A percentile compares a stretch with the other conserved stretches of the same genome.
Evolutionary conservation across 1,139 yeast species (phyloP).

Genomic region (Entelexis sorbosivorans): DNA sequence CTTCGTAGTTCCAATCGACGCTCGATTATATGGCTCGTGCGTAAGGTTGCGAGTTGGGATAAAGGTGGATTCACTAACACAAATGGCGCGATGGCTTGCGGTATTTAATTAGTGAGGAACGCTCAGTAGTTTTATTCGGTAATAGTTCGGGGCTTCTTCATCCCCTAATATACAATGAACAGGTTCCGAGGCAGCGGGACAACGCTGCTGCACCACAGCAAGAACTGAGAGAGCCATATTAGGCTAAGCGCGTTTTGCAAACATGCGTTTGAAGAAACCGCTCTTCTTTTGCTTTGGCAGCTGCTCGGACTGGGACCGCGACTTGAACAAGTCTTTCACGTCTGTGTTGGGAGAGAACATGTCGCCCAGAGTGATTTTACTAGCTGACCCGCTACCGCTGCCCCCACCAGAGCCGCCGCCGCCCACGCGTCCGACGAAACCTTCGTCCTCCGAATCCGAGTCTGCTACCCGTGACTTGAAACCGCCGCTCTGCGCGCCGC

Average conservation of each 20-base stretch:
- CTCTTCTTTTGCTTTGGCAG: conserved; percentile 16
- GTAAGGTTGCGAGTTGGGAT: no score
- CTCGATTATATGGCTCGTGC: no score
- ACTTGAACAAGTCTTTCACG: conserved; percentile 25
- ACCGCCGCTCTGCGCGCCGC: conserved; percentile 2
- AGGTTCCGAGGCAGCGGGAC: no score
- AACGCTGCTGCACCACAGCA: no score
- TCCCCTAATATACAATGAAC: background rate
- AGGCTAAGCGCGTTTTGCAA: conserved; percentile 12
- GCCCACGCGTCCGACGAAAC: background rate
- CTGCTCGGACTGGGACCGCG: conserved; percentile 16
- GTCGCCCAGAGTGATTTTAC: conserved; percentile 21
- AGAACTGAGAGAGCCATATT: background rate
- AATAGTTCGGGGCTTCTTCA: background rate
- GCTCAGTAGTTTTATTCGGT: background rate
- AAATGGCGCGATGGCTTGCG: no score
- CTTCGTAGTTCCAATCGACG: no score
- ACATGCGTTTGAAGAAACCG: conserved; percentile 23
- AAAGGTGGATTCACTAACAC: no score
- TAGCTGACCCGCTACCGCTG: background rate
- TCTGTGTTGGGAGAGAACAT: conserved; percentile 28
- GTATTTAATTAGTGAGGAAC: background rate
- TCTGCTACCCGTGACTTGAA: conserved; percentile 32
- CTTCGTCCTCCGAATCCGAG: conserved; percentile 30
- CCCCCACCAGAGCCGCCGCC: background rate